Evolutionary conservation across 2,329 filamentous ascomycete species (phyloP), one percentile per base, ranked within the genome.

Genomic region (Alternaria conjuncta): DNA sequence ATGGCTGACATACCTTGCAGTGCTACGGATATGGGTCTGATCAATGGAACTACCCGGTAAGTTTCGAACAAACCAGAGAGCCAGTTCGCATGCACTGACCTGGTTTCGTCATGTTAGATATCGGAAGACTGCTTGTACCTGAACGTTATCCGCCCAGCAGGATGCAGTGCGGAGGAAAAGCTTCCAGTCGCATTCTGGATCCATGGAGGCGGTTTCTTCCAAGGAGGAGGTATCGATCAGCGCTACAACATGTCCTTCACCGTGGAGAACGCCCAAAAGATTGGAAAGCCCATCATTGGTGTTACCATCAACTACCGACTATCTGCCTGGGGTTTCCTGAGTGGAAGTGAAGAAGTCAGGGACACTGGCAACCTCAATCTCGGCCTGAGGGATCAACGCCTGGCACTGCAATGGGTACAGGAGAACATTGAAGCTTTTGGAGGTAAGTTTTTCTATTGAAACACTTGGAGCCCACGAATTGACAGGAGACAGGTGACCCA

Each of bases 241-340:
- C 82, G 86, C 32, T 86, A 85, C 69, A 85, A 87, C 63, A 71
- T 83, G 12, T 79, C 75, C 4, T 80, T 80, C 8, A 72, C 87
- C n/a, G 83, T 87, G 1, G 77, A 83, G 62, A 72, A 85, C 15
- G 83, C 83, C 0, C 75, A 78, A 1, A 80, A 82, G 6, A 80
- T 81, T n/a, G 82, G 80, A 0, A 78, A 81, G 41, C 85, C 86
- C 0, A 79, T 87, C 20, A 81, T 88, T 36, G 78, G 68, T 1
- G 78, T 82, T 4, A 79, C 60, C 59, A 75, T 82, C 51, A 81
- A 81, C 67, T 89, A 87, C 77, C 85, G 90, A 12, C 81, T 92
- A 43, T 71, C 70, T 60, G 69, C 73, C 18, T 84, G 93, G 71
- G 92, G 92, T 0, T 94, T 95, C 74, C 77, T 92, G 23, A 84